Base-by-base conservation (phyloP, 2,329 filamentous ascomycete species). In the Metarhizium brunneum region DNA sequence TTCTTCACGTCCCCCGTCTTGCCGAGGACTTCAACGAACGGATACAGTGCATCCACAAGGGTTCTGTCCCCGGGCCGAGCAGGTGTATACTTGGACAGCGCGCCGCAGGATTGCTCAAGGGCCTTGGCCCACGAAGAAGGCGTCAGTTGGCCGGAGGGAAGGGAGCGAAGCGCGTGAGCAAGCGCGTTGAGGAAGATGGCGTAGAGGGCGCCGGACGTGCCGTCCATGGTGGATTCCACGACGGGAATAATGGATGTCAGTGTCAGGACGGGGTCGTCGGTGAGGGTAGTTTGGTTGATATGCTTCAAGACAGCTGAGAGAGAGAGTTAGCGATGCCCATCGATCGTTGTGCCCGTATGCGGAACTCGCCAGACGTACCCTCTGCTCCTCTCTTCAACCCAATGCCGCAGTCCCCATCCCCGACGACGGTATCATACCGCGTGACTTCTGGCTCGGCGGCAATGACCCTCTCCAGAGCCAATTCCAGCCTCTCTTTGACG, bases 171-270 rank as follows among this genome's bases (percentile, higher is more conserved):
- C 3, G 78, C 84, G 60, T 87, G 82, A 25, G 89, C 84, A 6
- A 96, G 83, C 0, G 90, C 85, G 68, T 95, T 95, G 58, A 96
- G 78, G 77, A 95, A 96, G 69, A 96, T 96, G 65, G 90, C 87
- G 64, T 81, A 82, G 2, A 84, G 70, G 2, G 79, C 80, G 3
- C 82, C 81, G 1, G 81, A 83, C 2, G 82, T 85, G 59, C 82
- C 82, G 61, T 84, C 82, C 82, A 84, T 84, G 59, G 68, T 72
- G 35, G 65, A 76, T 65, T 84, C 82, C 18, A 84, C 73, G 6
- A 84, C 71, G 2, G 76, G 72, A 6, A 81, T 76, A 49, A 83
- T 78, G 54, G 67, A 69, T 25, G 78, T 71, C 25, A 83, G 69
- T 59, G 83, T 79, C 32, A 80, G 64, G 10, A 80, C 76, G 6